Conservation (phyloP, 2,329 filamentous ascomycete genomes). For the Penicillium decumbens region DNA sequence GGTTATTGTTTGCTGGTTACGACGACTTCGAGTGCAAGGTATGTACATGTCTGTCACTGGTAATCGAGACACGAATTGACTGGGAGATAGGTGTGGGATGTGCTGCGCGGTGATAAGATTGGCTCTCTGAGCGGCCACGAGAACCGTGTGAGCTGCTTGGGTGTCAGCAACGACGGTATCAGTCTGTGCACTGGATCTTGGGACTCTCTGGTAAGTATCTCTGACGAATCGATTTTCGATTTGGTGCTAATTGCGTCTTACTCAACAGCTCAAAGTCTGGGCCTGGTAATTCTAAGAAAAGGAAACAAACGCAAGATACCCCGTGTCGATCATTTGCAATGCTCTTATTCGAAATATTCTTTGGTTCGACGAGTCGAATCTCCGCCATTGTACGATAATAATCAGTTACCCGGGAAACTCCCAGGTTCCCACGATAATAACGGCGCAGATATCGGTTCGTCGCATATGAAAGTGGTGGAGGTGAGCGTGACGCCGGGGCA, state of each 20-base stretch:
- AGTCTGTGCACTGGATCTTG: conserved; percentile 99
- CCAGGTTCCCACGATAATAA: conserved; percentile 30
- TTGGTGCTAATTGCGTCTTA: conserved; percentile 7
- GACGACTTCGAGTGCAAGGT: conserved; percentile 99
- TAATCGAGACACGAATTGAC: conserved; percentile 11
- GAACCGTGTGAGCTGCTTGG: conserved; percentile 97
- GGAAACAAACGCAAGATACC: conserved; percentile 34
- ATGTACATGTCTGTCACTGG: conserved; percentile 31
- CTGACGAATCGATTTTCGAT: background rate
- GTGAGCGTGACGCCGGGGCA: conserved; percentile 19
- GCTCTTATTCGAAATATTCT: conserved; percentile 35
- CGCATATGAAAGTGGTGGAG: conserved; percentile 22
- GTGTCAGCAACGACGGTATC: conserved; percentile 98
- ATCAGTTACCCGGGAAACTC: conserved; percentile 31
- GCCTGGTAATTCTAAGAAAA: conserved; percentile 57
- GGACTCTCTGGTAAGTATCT: conserved; percentile 84
- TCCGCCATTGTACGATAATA: conserved; percentile 46
- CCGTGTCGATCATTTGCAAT: conserved; percentile 35
- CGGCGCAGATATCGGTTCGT: conserved; percentile 24
- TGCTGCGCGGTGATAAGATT: conserved; percentile 92
- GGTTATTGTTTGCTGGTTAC: conserved; percentile 92
- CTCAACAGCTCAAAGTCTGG: conserved; percentile 74
- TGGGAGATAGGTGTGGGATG: conserved; percentile 79
- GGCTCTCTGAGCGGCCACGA: conserved; percentile 95
- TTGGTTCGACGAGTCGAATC: conserved; percentile 32